Conservation (phyloP, 805 yeast genomes). For the Sugiyamaella americana region DNA sequence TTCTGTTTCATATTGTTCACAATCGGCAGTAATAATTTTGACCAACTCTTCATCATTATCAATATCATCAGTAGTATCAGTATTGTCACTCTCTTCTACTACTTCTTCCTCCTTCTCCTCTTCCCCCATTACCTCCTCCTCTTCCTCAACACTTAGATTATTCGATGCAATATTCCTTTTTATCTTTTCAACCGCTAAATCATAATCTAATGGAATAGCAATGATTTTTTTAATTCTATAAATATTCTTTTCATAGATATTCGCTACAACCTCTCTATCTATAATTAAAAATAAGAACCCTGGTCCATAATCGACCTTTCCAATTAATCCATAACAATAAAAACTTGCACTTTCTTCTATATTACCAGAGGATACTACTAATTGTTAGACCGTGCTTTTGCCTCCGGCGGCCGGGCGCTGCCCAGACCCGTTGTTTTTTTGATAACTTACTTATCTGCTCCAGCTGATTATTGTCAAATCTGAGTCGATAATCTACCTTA, state of each 20-base stretch:
- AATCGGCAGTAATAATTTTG: neutral
- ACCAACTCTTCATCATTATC: slow-evolving; percentile 5
- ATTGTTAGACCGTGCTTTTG: neutral
- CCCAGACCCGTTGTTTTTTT: too few relatives aligned
- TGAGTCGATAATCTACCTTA: slow-evolving; percentile 1
- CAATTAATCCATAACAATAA: slow-evolving; percentile 16
- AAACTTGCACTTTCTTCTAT: neutral
- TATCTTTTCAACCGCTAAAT: slow-evolving; percentile 4
- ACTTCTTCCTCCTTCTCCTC: neutral
- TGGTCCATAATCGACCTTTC: slow-evolving; percentile 15
- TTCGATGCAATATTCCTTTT: neutral
- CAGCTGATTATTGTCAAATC: slow-evolving; percentile 6
- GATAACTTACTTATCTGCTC: slow-evolving; percentile 8
- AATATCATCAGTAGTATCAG: slow-evolving; percentile 1
- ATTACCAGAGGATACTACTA: neutral
- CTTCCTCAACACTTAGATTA: neutral
- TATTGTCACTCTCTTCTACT: slow-evolving; percentile 2
- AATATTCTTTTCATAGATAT: slow-evolving; percentile 11
- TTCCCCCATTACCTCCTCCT: slow-evolving; percentile 3
- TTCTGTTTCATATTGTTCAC: neutral
- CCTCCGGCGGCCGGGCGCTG: too few relatives aligned
- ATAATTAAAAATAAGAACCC: slow-evolving; percentile 21
- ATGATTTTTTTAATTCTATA: slow-evolving; percentile 13
- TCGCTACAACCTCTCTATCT: slow-evolving; percentile 12
- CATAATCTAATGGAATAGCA: slow-evolving; percentile 19